Evolutionary conservation across 2,329 filamentous ascomycete genomes (phyloP).

Genomic region (Myriosclerotinia scirpicola): DNA sequence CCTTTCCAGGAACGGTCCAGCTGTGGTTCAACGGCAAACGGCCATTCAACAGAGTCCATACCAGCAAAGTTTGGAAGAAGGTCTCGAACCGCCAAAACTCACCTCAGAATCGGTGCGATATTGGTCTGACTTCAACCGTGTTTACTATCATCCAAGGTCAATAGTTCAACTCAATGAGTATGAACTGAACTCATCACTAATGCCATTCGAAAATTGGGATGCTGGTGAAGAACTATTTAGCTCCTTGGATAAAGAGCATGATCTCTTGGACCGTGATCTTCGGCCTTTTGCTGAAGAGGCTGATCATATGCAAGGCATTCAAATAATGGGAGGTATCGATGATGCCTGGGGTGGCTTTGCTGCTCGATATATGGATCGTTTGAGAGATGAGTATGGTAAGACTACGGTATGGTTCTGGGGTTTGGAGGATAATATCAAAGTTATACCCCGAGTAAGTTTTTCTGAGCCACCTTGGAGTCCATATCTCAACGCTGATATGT

Average conservation of each 20-base stretch:
- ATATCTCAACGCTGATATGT: conserved; percentile 25
- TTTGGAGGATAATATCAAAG: conserved; percentile 61
- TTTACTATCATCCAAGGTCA: conserved; percentile 89
- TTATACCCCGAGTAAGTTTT: conserved; percentile 52
- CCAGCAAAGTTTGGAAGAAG: conserved; percentile 75
- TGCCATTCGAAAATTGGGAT: conserved; percentile 78
- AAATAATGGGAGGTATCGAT: conserved; percentile 69
- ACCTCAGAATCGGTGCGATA: conserved; percentile 76
- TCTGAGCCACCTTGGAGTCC: conserved; percentile 15
- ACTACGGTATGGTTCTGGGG: conserved; percentile 85
- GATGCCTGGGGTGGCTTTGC: conserved; percentile 83
- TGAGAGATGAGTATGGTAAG: conserved; percentile 91
- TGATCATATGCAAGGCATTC: conserved; percentile 86
- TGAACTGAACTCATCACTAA: conserved; percentile 74
- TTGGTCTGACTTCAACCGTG: conserved; percentile 93
- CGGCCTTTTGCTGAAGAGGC: conserved; percentile 89
- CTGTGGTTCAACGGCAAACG: conserved; percentile 66
- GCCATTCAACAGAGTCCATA: conserved; percentile 72
- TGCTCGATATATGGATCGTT: conserved; percentile 68
- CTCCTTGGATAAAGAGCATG: conserved; percentile 73
- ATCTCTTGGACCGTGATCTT: conserved; percentile 86
- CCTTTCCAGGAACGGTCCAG: conserved; percentile 58
- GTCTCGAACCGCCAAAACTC: conserved; percentile 61
- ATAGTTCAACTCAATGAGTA: conserved; percentile 86
- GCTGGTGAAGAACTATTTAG: conserved; percentile 74